A percentile compares a stretch with the other conserved stretches of the same genome.
Conservation (phyloP, 2,329 filamentous ascomycete genomes). For the Ceratocystis destructans region DNA sequence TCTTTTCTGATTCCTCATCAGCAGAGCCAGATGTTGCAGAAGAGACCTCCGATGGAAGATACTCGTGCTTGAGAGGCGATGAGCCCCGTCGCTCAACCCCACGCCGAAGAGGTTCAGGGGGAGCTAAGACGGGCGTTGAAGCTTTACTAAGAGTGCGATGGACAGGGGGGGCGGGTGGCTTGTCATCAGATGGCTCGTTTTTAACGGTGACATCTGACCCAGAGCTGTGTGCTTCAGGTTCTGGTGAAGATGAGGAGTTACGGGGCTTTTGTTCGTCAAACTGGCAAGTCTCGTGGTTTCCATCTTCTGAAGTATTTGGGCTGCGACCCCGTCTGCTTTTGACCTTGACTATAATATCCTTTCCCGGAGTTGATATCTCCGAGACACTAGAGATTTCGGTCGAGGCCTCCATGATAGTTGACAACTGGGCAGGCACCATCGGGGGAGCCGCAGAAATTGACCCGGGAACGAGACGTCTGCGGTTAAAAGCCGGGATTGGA, state of each 20-base stretch:
- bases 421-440: conserved; percentile 10
- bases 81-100: conserved; percentile 59
- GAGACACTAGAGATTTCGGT: conserved; percentile 11
- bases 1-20: conserved; percentile 39
- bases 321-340: conserved; percentile 17
- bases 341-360: conserved; percentile 12
- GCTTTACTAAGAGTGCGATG: conserved; percentile 18
- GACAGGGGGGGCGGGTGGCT: conserved; percentile 16
- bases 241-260: background rate
- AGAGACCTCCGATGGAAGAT: conserved; percentile 64
- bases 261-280: background rate
- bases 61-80: conserved; percentile 93
- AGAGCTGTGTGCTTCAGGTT: conserved; percentile 23
- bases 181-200: conserved; percentile 12
- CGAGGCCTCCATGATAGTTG: conserved; percentile 16
- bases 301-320: conserved; percentile 2
- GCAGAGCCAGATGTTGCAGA: conserved; percentile 45
- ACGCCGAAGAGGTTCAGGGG: conserved; percentile 13
- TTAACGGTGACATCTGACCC: conserved; percentile 16
- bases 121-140: conserved; percentile 8
- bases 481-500: conserved; percentile 35
- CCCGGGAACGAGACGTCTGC: conserved; percentile 25
- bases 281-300: background rate
- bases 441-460: conserved; percentile 3
- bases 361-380: conserved; percentile 9